Evolutionary conservation across 257 asterid genomes (phyloP).

Genomic region (Solanum sitiens): DNA sequence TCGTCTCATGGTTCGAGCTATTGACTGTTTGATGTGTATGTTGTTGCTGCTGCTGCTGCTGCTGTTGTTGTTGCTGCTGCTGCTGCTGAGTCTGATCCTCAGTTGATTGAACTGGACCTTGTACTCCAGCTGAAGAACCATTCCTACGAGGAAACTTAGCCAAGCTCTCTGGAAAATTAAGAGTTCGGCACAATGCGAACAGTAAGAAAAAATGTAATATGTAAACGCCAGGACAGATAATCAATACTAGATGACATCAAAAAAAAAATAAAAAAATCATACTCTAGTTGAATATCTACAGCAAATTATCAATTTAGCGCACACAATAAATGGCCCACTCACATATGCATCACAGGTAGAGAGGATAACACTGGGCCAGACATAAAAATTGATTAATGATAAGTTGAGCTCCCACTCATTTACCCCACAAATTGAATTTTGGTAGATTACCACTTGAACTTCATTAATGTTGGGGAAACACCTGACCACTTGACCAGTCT

Average conservation of each 20-base stretch:
- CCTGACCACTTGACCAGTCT: not conserved
- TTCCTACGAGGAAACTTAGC: constrained; percentile 77
- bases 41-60: constrained; percentile 27
- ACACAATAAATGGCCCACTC: not conserved
- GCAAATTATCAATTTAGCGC: not conserved
- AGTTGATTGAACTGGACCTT: constrained; percentile 48
- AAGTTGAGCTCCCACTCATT: not conserved
- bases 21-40: constrained; percentile 37
- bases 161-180: constrained; percentile 64
- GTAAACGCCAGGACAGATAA: not conserved
- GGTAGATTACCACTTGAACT: not conserved
- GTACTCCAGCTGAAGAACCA: constrained; percentile 46
- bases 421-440: not conserved
- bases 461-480: not conserved
- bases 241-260: not conserved
- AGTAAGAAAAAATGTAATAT: not conserved
- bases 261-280: not conserved
- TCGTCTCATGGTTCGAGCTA: constrained; percentile 39
- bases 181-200: not conserved
- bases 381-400: not conserved
- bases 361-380: not conserved
- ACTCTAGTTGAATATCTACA: not conserved
- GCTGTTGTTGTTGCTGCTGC: not conserved
- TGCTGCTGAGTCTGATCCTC: constrained; percentile 34
- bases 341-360: not conserved